A percentile compares a stretch with the other conserved stretches of the same genome.
Evolutionary conservation across 495 filamentous ascomycete genomes (phyloP).

Genomic region (Podospora tetraspora): DNA sequence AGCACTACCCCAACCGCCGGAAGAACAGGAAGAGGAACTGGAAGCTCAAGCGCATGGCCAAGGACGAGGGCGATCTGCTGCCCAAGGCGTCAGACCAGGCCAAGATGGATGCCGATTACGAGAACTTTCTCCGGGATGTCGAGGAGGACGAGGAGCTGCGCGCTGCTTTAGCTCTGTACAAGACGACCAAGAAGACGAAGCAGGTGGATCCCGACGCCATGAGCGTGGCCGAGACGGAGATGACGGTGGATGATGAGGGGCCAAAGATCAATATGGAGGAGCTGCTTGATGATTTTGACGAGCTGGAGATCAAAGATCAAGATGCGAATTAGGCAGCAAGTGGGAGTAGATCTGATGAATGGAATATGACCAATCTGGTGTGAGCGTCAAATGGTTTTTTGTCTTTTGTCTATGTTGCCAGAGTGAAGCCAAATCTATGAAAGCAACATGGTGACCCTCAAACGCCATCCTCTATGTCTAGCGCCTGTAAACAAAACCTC

Average conservation of each 20-base stretch:
- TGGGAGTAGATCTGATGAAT: not conserved
- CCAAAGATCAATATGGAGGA: conserved; percentile 79
- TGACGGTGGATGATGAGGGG: conserved; percentile 62
- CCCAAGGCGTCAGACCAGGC: conserved; percentile 77
- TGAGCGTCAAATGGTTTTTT: not conserved
- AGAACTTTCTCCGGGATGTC: conserved; percentile 93
- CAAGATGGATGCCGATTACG: conserved; percentile 82
- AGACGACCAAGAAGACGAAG: conserved; percentile 45
- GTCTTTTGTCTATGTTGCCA: not conserved
- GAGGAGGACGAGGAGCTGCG: conserved; percentile 92
- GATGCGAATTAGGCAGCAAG: conserved; percentile 30
- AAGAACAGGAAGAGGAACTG: conserved; percentile 78
- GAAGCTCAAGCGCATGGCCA: conserved; percentile 89
- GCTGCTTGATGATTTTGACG: conserved; percentile 84
- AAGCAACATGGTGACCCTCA: not conserved
- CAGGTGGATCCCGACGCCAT: conserved; percentile 42
- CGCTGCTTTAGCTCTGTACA: conserved; percentile 78
- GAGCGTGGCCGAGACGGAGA: conserved; percentile 61
- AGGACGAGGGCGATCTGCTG: conserved; percentile 76
- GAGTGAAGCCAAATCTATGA: not conserved
- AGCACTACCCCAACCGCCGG: conserved; percentile 81
- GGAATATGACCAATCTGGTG: not conserved
- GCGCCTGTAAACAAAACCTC: not conserved
- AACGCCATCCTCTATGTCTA: not conserved
- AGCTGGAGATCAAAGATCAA: conserved; percentile 53